Evolutionary conservation across 768 basidiomycete species (phyloP).

Genomic region (Galerina sulciceps): DNA sequence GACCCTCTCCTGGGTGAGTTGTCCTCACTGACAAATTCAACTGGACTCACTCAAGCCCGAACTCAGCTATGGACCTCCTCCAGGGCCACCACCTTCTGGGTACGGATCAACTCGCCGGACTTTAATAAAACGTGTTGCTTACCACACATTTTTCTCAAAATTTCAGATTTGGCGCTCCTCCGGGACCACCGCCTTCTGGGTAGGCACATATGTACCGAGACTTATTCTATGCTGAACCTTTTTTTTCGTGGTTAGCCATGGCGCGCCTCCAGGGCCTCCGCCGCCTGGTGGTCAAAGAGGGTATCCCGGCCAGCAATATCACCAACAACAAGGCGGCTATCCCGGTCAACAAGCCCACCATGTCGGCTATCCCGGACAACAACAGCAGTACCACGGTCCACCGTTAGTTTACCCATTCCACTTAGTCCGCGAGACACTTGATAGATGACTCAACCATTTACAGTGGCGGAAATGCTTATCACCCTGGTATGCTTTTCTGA

Average conservation of each 20-base stretch:
- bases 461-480: conserved; percentile 24
- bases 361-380: conserved; percentile 20
- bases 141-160: too few relatives aligned
- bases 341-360: conserved; percentile 23
- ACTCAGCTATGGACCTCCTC: background rate
- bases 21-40: too few relatives aligned
- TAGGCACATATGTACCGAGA: conserved; percentile 13
- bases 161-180: conserved; percentile 33
- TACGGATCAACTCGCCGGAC: conserved; percentile 12
- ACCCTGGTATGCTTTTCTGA: conserved; percentile 15
- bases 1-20: too few relatives aligned
- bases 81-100: conserved; percentile 39
- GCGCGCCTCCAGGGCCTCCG: conserved; percentile 32
- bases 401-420: conserved; percentile 13
- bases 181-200: conserved; percentile 39
- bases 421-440: background rate
- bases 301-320: conserved; percentile 26
- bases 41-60: too few relatives aligned
- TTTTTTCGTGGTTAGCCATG: conserved; percentile 5
- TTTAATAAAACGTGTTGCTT: too few relatives aligned
- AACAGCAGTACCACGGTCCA: conserved; percentile 11
- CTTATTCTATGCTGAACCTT: background rate
- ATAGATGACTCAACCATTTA: background rate
- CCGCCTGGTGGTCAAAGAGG: conserved; percentile 21
- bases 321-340: conserved; percentile 19